Evolutionary conservation across 1,284 basidiomycete species (phyloP).

Genomic region (Sporisorium exsertum): DNA sequence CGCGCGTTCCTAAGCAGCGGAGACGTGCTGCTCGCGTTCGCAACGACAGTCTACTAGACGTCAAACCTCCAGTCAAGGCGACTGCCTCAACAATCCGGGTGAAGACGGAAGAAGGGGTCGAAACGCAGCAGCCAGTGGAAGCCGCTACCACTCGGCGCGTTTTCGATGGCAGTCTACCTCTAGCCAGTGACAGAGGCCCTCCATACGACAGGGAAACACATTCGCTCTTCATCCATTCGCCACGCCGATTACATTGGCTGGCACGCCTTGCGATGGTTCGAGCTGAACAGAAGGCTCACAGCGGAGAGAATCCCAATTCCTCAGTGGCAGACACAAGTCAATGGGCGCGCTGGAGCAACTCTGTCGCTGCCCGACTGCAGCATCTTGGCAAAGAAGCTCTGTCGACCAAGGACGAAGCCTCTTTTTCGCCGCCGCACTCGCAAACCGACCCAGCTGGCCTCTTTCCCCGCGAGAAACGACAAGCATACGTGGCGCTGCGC

Average conservation of each 20-base stretch:
- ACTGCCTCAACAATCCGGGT: not conserved
- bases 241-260: constrained; percentile 26
- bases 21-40: constrained; percentile 21
- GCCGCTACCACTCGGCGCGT: not conserved
- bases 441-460: constrained; percentile 17
- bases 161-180: constrained; percentile 14
- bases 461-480: constrained; percentile 26
- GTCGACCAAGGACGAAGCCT: not conserved
- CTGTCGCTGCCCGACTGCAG: constrained; percentile 10
- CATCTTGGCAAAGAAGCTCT: not conserved
- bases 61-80: not conserved
- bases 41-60: constrained; percentile 1
- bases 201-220: constrained; percentile 30
- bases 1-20: constrained; percentile 5
- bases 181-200: constrained; percentile 3
- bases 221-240: constrained; percentile 27
- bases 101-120: constrained; percentile 11
- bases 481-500: constrained; percentile 19
- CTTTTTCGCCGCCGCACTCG: not conserved
- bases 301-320: not conserved
- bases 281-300: not conserved
- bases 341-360: constrained; percentile 33
- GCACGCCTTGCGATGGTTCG: constrained; percentile 13
- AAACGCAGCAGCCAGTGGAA: not conserved
- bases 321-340: not conserved